phyloP scores from a whole-genome alignment of 176 grass and related monocot species.

The Areca catechu region DNA sequence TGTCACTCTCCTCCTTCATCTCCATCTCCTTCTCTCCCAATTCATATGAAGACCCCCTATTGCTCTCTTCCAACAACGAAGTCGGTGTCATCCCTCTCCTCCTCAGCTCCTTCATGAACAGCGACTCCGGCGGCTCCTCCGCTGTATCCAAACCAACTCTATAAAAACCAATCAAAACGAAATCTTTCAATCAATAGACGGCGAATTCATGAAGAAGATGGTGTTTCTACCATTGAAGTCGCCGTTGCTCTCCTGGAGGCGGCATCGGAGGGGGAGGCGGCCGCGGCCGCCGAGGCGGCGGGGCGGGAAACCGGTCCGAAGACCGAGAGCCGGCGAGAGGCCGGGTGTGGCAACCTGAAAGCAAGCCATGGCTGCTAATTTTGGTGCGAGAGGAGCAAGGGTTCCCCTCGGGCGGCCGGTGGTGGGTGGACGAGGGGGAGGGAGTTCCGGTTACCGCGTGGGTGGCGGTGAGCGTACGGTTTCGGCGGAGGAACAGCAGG shows the following conservation, averaged over 20 bases:
- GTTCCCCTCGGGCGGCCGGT: too few species aligned
- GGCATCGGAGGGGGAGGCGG: background rate
- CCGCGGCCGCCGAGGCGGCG: background rate
- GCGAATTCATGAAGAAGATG: background rate
- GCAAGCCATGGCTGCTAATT: too few species aligned
- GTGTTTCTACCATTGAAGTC: background rate
- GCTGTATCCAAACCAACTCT: slow-evolving; percentile 2
- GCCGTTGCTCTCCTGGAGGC: background rate
- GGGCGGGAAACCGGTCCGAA: background rate
- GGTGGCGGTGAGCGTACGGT: too few species aligned
- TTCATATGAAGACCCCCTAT: background rate
- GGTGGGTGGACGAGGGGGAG: too few species aligned
- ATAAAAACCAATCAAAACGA: background rate
- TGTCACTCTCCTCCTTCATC: slow-evolving; percentile 4
- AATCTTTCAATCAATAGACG: background rate
- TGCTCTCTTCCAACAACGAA: slow-evolving; percentile 33
- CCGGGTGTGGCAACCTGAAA: too few species aligned
- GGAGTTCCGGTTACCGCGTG: too few species aligned
- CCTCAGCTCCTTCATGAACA: slow-evolving; percentile 79
- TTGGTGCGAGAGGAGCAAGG: too few species aligned
- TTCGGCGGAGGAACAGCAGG: too few species aligned
- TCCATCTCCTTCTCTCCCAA: slow-evolving; percentile 18
- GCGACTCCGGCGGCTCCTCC: slow-evolving; percentile 52
- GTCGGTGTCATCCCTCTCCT: slow-evolving; percentile 53
- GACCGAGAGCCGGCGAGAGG: too few species aligned